phyloP scores from a whole-genome alignment of 495 filamentous ascomycete genomes.

The Daldinia vernicosa region DNA sequence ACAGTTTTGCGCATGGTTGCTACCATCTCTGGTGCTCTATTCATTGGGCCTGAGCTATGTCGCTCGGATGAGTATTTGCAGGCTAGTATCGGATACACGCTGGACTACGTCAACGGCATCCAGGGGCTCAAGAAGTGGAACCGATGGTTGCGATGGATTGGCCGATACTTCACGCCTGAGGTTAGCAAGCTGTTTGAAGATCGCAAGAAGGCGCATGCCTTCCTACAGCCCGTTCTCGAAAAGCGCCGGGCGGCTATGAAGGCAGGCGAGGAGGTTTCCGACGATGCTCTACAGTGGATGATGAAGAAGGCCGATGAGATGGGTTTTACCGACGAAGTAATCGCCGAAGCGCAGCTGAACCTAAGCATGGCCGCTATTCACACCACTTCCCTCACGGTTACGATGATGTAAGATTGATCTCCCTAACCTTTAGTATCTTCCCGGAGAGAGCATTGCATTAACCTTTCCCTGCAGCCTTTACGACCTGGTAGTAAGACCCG shows the following conservation, averaged over 20 bases:
- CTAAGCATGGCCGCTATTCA: slow-evolving; percentile 49
- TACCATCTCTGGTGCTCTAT: slow-evolving; percentile 65
- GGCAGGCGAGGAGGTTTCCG: slow-evolving; percentile 39
- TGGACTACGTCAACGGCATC: slow-evolving; percentile 54
- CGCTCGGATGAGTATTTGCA: slow-evolving; percentile 65
- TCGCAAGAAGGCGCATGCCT: slow-evolving; percentile 39
- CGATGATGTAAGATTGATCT: slow-evolving; percentile 28
- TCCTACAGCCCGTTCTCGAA: slow-evolving; percentile 46
- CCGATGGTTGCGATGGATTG: slow-evolving; percentile 46
- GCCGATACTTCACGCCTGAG: slow-evolving; percentile 46
- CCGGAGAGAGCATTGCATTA: background rate
- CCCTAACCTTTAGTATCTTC: background rate
- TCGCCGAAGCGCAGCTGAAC: slow-evolving; percentile 50
- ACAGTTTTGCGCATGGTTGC: slow-evolving; percentile 61
- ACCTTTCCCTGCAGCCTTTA: slow-evolving; percentile 44
- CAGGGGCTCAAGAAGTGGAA: slow-evolving; percentile 44
- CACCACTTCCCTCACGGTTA: slow-evolving; percentile 46
- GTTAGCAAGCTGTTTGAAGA: slow-evolving; percentile 44
- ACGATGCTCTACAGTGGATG: slow-evolving; percentile 55
- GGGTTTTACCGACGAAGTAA: slow-evolving; percentile 28
- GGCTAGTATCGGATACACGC: slow-evolving; percentile 65
- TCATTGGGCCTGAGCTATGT: slow-evolving; percentile 64
- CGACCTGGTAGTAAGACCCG: slow-evolving; percentile 50
- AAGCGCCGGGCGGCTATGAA: slow-evolving; percentile 29
- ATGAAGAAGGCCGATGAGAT: slow-evolving; percentile 42